Base-by-base conservation (phyloP, 2,329 filamentous ascomycete species). In the Phoma sp. region DNA sequence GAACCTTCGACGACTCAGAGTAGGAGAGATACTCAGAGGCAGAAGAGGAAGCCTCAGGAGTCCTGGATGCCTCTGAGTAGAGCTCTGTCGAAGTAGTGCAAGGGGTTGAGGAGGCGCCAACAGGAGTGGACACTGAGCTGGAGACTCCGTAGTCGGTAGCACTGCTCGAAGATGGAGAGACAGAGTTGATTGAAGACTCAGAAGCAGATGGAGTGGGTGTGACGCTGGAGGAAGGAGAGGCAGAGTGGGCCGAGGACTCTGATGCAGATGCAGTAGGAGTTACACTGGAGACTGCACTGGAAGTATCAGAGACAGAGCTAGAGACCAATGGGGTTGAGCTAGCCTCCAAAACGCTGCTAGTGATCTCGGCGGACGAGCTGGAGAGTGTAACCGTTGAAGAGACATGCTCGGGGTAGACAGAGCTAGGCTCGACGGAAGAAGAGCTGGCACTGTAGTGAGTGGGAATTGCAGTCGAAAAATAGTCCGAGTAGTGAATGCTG, bases 1-100 rank as follows among this genome's bases (percentile, higher is more conserved):
- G 42, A n/a, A 32, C 27, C 49, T 47, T 47, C 22, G 49, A 52
- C 32, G 49, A 52, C 38, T 39, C 40, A 8, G 52, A 41, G 45
- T 54, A 54, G 18, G 25, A 47, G 5, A 9, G 1, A 29, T 54
- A 54, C 25, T 49, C 46, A 23, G 46, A 42, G 18, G 46, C 41
- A 13, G 52, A 41, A 8, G 37, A 45, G 2, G 51, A 50, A 27
- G 49, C 55, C 37, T 62, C 55, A n/a, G 60, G 47, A 4, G 58
- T 54, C 52, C 54, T 47, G 2, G 57, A 57, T 25, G 50, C 57
- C 10, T 18, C 40, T 7, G 47, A 29, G 50, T 52, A 51, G 2
- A 49, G 43, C 46, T 50, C 52, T n/a, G 52, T 50, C 18, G 46
- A 55, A 4, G 46, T 55, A n/a, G 46, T 50, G 46, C 41, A 55